Evolutionary conservation across 1,139 yeast species (phyloP).

Genomic region (Kluyveromyces marxianus): DNA sequence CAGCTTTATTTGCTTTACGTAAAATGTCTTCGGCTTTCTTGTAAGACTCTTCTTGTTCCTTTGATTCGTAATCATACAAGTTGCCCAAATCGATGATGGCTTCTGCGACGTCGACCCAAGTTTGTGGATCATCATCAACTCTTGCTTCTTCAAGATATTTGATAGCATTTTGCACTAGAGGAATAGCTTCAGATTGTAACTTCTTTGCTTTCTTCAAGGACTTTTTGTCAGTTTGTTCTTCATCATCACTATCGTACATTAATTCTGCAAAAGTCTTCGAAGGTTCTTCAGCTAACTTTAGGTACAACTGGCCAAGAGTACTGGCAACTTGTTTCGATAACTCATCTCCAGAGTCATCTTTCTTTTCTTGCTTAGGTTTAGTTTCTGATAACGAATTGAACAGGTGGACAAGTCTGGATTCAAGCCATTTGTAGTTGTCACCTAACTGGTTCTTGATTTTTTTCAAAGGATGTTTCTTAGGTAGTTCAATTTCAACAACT

Average conservation of each 20-base stretch:
- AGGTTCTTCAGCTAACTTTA: constrained; percentile 59
- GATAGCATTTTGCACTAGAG: constrained; percentile 49
- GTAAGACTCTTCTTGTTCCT: constrained; percentile 59
- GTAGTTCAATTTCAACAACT: constrained; percentile 35
- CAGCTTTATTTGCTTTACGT: constrained; percentile 62
- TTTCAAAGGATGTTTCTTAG: constrained; percentile 48
- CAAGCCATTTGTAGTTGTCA: constrained; percentile 45
- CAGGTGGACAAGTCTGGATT: constrained; percentile 43
- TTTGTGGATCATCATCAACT: constrained; percentile 66
- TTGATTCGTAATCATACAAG: constrained; percentile 53
- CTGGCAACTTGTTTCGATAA: constrained; percentile 38
- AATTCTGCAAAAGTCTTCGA: constrained; percentile 48
- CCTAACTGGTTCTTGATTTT: constrained; percentile 30
- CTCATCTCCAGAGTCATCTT: constrained; percentile 15
- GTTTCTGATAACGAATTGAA: constrained; percentile 29
- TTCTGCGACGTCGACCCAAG: constrained; percentile 81
- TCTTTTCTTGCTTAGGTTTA: constrained; percentile 19
- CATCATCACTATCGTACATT: constrained; percentile 46
- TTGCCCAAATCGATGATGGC: constrained; percentile 76
- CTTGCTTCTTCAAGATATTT: constrained; percentile 50
- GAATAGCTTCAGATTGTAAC: constrained; percentile 45
- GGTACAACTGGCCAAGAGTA: constrained; percentile 52
- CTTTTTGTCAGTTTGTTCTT: constrained; percentile 32
- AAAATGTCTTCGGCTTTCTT: constrained; percentile 57
- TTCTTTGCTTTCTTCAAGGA: constrained; percentile 27